Base-by-base conservation (phyloP, 2,329 filamentous ascomycete species). In the Myriosclerotinia curreyana region DNA sequence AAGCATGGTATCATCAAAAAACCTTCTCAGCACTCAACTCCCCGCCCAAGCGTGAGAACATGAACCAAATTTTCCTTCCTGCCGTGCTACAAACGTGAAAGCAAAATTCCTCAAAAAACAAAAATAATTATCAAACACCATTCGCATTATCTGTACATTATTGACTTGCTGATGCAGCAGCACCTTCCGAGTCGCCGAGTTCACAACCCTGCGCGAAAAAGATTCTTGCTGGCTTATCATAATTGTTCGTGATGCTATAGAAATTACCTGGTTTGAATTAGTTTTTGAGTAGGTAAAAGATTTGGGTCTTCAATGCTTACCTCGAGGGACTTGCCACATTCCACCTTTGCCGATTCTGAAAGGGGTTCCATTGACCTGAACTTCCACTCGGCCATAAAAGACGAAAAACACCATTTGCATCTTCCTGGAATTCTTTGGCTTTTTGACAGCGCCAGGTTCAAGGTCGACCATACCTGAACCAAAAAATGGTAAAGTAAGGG, bases 381-480 rank as follows among this genome's bases (percentile, higher is more conserved):
- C 93, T 69, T 86, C 81, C 25, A 97, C 92, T 68, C 89, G 87
- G 28, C 95, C 95, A 52, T 85, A 83, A 70, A 92, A 88, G 38
- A 99, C 89, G 71, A 96, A 97, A 76, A 98, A 98, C 1, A 90
- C 88, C 89, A 99, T 95, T 74, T 97, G 92, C 91, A 97, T 98
- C 79, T 90, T 93, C 67, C 94, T 84, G 44, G 90, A 90, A 77
- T 97, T 98, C 82, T 98, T 98, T 56, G 88, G 85, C 70, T 88
- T 86, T 80, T 99, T 99, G 74, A 90, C 86, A 40, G 90, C 86
- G 2, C 89, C 88, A 0, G 91, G 88, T 7, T 92, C 91, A 59
- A 99, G 79, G 72, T 98, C 94, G 46, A 99, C 90, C 60, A 98
- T 84, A 20, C 95, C 95, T 12, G 90, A 89, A 42, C 92, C 93